Conservation (phyloP, 768 basidiomycete species). For the Boletus rubescentipes region DNA sequence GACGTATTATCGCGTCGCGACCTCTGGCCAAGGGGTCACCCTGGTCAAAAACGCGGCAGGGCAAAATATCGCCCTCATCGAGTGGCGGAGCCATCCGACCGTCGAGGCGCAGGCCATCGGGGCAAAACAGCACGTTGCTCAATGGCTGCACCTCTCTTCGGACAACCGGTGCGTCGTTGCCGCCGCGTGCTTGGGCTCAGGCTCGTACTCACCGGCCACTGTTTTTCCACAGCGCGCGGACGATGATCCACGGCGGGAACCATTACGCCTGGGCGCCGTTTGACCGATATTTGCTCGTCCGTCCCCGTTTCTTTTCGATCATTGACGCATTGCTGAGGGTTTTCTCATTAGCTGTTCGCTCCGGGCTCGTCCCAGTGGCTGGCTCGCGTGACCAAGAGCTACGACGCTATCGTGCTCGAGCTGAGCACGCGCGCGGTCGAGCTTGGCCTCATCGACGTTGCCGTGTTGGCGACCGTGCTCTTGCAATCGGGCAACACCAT, state of each 20-base stretch:
- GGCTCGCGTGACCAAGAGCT: constrained; percentile 48
- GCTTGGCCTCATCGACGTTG: constrained; percentile 50
- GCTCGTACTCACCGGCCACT: background rate
- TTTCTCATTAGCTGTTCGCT: constrained; percentile 44
- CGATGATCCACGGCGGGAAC: constrained; percentile 51
- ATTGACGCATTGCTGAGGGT: no score
- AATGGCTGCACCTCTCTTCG: constrained; percentile 54
- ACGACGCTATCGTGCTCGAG: constrained; percentile 50
- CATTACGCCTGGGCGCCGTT: constrained; percentile 58
- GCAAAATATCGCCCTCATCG: constrained; percentile 51
- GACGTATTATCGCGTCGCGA: constrained; percentile 48
- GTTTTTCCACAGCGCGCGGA: constrained; percentile 36
- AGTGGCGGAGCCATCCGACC: constrained; percentile 49
- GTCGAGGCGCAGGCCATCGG: constrained; percentile 56
- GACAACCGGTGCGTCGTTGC: constrained; percentile 41
- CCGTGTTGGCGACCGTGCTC: constrained; percentile 51
- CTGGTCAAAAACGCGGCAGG: constrained; percentile 49
- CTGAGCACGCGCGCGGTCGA: constrained; percentile 56
- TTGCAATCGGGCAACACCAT: constrained; percentile 63
- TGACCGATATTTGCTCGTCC: constrained; percentile 46
- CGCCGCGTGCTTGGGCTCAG: background rate
- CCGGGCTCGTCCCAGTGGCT: constrained; percentile 41
- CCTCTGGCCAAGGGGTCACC: constrained; percentile 51
- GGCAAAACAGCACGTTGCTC: constrained; percentile 46
- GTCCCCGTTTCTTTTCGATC: background rate